phyloP scores from a whole-genome alignment of 768 basidiomycete genomes.

The Termitomyces sp. region DNA sequence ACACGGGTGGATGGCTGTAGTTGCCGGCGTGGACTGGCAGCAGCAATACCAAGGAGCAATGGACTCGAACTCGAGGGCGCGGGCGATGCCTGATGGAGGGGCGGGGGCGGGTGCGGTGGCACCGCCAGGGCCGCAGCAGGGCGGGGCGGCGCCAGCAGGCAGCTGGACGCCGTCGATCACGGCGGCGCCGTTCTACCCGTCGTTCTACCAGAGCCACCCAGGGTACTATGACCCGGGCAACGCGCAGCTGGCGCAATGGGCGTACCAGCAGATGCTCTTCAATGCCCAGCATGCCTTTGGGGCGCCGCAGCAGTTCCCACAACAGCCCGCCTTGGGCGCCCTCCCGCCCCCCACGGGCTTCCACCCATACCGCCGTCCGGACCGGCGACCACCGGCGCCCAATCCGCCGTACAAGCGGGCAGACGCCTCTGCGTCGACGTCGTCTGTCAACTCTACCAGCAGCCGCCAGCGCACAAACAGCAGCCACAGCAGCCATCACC shows the following conservation, averaged over 20 bases:
- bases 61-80: slow-evolving; percentile 56
- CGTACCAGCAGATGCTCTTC: slow-evolving; percentile 90
- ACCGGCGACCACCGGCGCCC: slow-evolving; percentile 42
- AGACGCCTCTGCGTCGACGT: slow-evolving; percentile 74
- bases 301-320: too few species aligned
- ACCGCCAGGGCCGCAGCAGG: too few species aligned
- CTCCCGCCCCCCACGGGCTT: slow-evolving; percentile 69
- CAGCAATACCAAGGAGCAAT: slow-evolving; percentile 45
- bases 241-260: slow-evolving; percentile 81
- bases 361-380: slow-evolving; percentile 79
- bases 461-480: slow-evolving; percentile 69
- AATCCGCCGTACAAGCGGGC: slow-evolving; percentile 74
- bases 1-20: slow-evolving; percentile 61
- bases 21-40: slow-evolving; percentile 74
- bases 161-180: slow-evolving; percentile 64
- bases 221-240: slow-evolving; percentile 69
- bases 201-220: slow-evolving; percentile 65
- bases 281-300: slow-evolving; percentile 56
- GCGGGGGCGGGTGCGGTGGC: too few species aligned
- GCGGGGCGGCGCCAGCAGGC: slow-evolving; percentile 58
- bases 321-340: slow-evolving; percentile 51
- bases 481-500: slow-evolving; percentile 54
- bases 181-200: slow-evolving; percentile 71
- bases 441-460: slow-evolving; percentile 67
- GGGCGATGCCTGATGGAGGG: too few species aligned